Evolutionary conservation across 2,329 filamentous ascomycete species (phyloP), one percentile per base, ranked within the genome.

Genomic region (Ramularia endophylla): DNA sequence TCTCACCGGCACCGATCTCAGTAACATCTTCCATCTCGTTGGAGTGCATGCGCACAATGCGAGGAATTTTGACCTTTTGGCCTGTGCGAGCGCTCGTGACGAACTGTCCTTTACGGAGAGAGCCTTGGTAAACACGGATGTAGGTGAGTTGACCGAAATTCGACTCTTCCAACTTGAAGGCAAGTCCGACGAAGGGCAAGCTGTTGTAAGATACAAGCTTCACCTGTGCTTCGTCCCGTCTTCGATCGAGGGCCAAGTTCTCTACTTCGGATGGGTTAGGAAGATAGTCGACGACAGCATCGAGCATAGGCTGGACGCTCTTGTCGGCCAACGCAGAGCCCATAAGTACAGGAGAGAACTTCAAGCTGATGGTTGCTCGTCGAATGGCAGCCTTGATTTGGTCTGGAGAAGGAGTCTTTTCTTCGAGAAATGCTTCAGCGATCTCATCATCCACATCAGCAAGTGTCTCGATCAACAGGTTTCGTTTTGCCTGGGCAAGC

Each of bases 381-480:
- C 92, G 85, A 58, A 98, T 92, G 12, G 92, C 92, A 40, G 81
- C 85, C 70, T 90, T 94, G 65, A 98, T 85, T 70, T 98, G 88
- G 37, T 80, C 73, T 12, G 78, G 72, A 2, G 83, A 85, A 2
- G 92, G 92, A 40, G 80, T 83, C 56, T 77, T 68, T 67, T 97
- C 92, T 3, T 95, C 89, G 39, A 98, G 70, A 73, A 89, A 97
- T 38, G 95, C 72, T 67, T 98, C 89, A 16, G 90, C 90, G 46
- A 98, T 97, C 65, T 95, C 89, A 55, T 98, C 92, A 59, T 98
- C 92, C 32, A 97, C 90, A 68, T 98, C 92, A 18, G 92, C 92
- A 40, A 98, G 76, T 53, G 89, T 94, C 71, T 97, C 92, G 47
- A 98, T 89, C 46, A 98, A 74, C 57, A 83, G 81, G 59, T 82